Conservation (phyloP, 306 rosid species). For the Medicago ruthenica region DNA sequence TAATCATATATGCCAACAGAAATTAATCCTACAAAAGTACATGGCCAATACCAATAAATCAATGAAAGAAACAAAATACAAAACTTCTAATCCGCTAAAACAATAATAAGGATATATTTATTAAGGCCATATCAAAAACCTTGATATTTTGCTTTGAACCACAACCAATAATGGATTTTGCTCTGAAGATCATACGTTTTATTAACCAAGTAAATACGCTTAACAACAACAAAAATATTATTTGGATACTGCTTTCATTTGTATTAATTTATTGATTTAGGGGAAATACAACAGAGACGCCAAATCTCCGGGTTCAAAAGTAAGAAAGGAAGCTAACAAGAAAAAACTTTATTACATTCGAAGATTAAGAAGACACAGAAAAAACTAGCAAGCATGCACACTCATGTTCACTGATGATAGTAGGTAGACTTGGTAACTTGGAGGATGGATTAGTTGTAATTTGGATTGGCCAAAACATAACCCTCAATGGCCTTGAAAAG, state of each 20-base stretch:
- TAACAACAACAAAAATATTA: neutral
- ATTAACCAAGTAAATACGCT: too few species aligned
- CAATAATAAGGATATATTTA: too few species aligned
- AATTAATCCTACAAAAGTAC: too few species aligned
- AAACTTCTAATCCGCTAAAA: too few species aligned
- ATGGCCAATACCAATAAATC: too few species aligned
- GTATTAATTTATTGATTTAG: neutral
- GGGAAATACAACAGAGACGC: neutral
- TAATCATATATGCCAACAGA: too few species aligned
- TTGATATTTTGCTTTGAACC: too few species aligned
- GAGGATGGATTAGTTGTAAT: slow-evolving; percentile 12
- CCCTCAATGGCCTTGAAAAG: slow-evolving; percentile 53
- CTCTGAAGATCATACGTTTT: too few species aligned
- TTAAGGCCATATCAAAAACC: too few species aligned
- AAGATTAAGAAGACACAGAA: neutral
- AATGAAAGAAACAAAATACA: too few species aligned
- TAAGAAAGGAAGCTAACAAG: neutral
- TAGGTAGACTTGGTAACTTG: neutral
- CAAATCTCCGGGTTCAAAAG: neutral
- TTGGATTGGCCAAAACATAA: slow-evolving; percentile 48
- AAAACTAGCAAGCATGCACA: neutral
- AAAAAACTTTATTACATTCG: neutral
- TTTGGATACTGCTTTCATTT: neutral
- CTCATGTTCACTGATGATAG: neutral
- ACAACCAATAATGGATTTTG: too few species aligned